Conservation (phyloP, 306 rosid species). For the Rosa rugosa region DNA sequence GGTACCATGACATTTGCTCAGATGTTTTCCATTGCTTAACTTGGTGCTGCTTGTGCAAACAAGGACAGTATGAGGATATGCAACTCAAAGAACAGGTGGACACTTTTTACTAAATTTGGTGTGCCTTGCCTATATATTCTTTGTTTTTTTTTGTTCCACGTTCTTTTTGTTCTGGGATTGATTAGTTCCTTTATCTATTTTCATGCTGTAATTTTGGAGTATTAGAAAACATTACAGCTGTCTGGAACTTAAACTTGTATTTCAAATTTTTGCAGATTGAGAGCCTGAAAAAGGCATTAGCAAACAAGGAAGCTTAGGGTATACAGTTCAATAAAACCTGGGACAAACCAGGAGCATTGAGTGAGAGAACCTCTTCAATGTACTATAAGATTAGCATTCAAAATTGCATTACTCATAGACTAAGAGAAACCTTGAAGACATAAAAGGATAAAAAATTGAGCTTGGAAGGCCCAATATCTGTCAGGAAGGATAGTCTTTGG, state of each 20-base stretch:
- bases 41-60: no score
- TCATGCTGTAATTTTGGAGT: neutral
- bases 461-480: slow-evolving; percentile 65
- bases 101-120: slow-evolving; percentile 2
- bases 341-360: slow-evolving; percentile 38
- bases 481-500: slow-evolving; percentile 46
- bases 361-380: slow-evolving; percentile 57
- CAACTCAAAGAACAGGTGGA: slow-evolving; percentile 57
- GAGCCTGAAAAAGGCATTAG: slow-evolving; percentile 70
- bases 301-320: no score
- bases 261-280: slow-evolving; percentile 50
- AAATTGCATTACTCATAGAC: slow-evolving; percentile 44
- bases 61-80: no score
- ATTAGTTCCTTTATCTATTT: neutral
- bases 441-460: slow-evolving; percentile 59
- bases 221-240: neutral
- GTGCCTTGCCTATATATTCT: neutral
- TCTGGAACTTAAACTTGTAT: neutral
- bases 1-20: no score
- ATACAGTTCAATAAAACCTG: slow-evolving; percentile 27
- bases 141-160: neutral
- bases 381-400: slow-evolving; percentile 68
- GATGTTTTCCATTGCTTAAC: no score
- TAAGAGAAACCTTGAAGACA: slow-evolving; percentile 42
- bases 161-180: neutral